Base-by-base conservation (phyloP, 1,139 yeast species). In the Cylindricascospora bacillispora region DNA sequence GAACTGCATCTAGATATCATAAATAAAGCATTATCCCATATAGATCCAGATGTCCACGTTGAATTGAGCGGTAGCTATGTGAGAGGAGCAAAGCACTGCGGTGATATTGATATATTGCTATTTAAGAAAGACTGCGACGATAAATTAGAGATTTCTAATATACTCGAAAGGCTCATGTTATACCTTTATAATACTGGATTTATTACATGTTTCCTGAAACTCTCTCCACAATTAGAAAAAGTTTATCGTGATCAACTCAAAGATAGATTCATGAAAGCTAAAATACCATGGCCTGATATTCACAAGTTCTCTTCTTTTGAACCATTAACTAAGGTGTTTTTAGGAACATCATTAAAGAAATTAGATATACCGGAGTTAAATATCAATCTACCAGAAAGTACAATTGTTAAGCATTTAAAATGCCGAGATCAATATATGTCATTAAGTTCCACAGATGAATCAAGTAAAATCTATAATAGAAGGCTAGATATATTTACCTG, bases 71-170 rank as follows among this genome's bases (percentile, higher is more conserved):
- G 82, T 1, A 70, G 77, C 16, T 74, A 65, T 43, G 54, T 70
- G 21, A 59, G 81, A 15, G 77, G 73, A 1, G 48, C 56, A 7
- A 35, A 41, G 1, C 47, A 43, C 4, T 67, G 73, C 39, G 79
- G 79, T 4, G 82, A 74, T 44, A 61, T 73, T 28, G 82, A 74
- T 47, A 56, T 72, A 25, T 50, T 73, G 16, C 39, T 74, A n/a
- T 67, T 68, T 23, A 62, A 63, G 24, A 41, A 51, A 17, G 49
- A 43, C n/a, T 50, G 57, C 15, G 54, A 58, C 25, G 51, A 52
- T 14, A 35, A 34, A n/a, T 13, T 31, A 2, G 54, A 51, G 20
- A 38, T 68, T 21, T 40, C 49, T 10, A 37, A 33, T 2, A 39
- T 54, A 9, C 44, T 63, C 27, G 50, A 48, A 24, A 35, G 41